phyloP scores from a whole-genome alignment of 768 basidiomycete species.

The Agaricus bisporus region DNA sequence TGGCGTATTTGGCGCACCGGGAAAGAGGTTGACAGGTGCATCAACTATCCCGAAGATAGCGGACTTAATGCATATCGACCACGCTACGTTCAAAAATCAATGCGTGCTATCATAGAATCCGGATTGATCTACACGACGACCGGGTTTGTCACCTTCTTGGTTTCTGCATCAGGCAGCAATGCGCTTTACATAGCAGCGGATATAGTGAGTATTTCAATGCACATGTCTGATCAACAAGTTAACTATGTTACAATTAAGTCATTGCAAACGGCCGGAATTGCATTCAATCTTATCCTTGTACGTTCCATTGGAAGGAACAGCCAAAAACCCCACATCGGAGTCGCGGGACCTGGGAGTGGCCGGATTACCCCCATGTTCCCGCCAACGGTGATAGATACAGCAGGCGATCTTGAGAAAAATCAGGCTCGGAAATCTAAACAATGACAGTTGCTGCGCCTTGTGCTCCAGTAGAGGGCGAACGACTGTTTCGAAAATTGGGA shows the following conservation, averaged over 20 bases:
- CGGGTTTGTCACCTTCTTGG: neutral
- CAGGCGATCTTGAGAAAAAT: no score
- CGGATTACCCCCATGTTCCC: no score
- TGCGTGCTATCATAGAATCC: neutral
- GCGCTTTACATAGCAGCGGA: neutral
- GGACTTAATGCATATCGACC: neutral
- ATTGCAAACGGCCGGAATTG: neutral
- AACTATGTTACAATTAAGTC: neutral
- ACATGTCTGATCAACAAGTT: neutral
- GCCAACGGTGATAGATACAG: no score
- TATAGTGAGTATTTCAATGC: neutral
- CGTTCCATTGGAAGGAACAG: neutral
- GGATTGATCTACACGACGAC: neutral
- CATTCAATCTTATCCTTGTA: neutral
- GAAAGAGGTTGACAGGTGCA: neutral
- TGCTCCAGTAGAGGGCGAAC: no score
- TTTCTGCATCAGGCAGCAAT: neutral
- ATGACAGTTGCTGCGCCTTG: no score
- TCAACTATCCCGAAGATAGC: no score
- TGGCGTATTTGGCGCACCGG: slow-evolving; percentile 6
- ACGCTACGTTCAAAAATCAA: neutral
- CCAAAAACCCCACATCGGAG: neutral
- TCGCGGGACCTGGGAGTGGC: neutral
- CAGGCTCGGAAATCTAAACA: no score
- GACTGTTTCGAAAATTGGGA: no score